Evolutionary conservation across 768 basidiomycete genomes (phyloP), one percentile per base, ranked within the genome.

Genomic region (Xerocomellus intermedius): DNA sequence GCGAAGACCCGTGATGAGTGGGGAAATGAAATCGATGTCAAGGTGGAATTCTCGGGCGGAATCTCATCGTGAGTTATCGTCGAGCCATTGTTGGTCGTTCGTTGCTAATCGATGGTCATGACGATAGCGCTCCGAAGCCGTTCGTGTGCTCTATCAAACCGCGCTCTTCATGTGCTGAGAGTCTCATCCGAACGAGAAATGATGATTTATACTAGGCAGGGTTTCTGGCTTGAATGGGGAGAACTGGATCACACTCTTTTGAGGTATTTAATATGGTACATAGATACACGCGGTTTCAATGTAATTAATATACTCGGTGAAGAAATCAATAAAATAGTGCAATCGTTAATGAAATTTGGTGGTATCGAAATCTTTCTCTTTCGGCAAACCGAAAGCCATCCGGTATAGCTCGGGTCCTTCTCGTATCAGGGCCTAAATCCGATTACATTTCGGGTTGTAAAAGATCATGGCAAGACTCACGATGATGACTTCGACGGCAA

Each of bases 401-500:
- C 81, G 78, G 81, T 85, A 87, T 30, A 90, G 76, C 66, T 91
- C 89, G 0, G 89, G 89, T 8, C 86, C 87, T 54, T 91, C 89
- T 32, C 87, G 82, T 60, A 90, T 86, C 39, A 91, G 75, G 14
- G 85, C 86, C 87, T 90, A 50, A 22, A 49, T 47, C 14, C 32
- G 16, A 22, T 43, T 46, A 55, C n/a, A 45, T 32, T 53, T 43
- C 54, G 26, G 35, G 21, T 17, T 8, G 21, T 16, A 8, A 28
- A 37, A 19, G 22, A 41, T 5, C 5, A 1, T 35, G 17, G 19
- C 8, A 42, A 28, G 33, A 75, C 85, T 67, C 64, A 94, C 94
- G 47, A 97, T 89, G 63, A 93, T 77, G n/a, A 94, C 93, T 70
- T 96, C 94, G 12, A 97, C 92, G 0, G 94, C 91, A 64, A 98